Conservation (phyloP, 306 rosid genomes). For the Lagenaria siceraria region DNA sequence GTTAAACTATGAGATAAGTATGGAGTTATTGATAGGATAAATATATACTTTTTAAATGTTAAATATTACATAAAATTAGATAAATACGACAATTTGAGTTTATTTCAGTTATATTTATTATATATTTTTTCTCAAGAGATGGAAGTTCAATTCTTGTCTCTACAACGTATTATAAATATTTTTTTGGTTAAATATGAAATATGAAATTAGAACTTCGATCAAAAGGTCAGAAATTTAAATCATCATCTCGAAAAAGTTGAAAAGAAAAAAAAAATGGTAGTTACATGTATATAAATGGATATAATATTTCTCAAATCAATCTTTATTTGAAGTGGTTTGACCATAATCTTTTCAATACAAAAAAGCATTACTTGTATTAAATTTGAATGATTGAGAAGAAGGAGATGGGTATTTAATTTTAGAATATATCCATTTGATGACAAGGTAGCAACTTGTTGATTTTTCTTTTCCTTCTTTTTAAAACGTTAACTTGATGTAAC, state of each 20-base stretch:
- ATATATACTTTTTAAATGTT: neutral
- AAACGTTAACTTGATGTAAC: neutral
- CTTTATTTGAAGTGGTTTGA: neutral
- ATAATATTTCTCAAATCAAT: neutral
- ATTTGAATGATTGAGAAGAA: neutral
- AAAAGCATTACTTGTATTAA: neutral
- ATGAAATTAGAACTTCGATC: too few relatives aligned
- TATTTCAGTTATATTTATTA: too few relatives aligned
- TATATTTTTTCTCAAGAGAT: too few relatives aligned
- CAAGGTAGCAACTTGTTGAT: neutral
- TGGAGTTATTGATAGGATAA: neutral
- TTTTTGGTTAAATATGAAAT: too few relatives aligned
- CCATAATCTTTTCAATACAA: neutral
- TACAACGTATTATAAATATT: too few relatives aligned
- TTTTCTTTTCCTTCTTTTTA: neutral
- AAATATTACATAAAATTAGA: neutral
- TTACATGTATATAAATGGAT: neutral
- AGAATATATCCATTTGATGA: neutral
- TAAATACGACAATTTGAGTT: too few relatives aligned
- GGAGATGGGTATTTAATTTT: neutral
- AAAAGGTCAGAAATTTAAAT: too few relatives aligned
- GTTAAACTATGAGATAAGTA: neutral
- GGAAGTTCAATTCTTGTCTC: too few relatives aligned
- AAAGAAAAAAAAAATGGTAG: neutral
- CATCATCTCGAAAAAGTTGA: too few relatives aligned